Percentiles rank a stretch among this genome's conserved stretches.
Conservation (phyloP, 768 basidiomycete genomes). For the Kockovaella imperatae region DNA sequence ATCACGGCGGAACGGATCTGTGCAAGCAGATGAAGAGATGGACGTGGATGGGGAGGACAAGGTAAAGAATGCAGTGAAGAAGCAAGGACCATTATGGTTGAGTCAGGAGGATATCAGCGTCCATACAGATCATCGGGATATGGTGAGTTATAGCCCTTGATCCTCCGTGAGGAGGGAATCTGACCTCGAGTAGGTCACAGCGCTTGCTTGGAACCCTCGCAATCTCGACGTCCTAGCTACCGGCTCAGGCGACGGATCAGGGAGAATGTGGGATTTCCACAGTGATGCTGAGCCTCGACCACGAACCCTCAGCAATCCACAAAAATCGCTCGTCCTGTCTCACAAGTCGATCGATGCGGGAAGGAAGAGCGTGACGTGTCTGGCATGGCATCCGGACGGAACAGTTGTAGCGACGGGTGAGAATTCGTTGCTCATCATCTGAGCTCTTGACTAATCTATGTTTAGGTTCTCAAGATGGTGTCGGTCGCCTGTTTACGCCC, state of each 20-base stretch:
- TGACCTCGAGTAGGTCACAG: constrained; percentile 26
- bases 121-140: constrained; percentile 20
- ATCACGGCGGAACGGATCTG: background rate
- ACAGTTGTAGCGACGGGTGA: constrained; percentile 35
- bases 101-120: background rate
- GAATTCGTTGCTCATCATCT: background rate
- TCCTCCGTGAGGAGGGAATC: background rate
- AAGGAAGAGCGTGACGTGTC: constrained; percentile 29
- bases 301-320: background rate
- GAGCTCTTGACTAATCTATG: background rate
- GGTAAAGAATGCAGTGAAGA: constrained; percentile 2
- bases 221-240: constrained; percentile 32
- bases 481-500: constrained; percentile 37
- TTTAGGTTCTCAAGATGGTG: constrained; percentile 30
- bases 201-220: constrained; percentile 40
- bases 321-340: constrained; percentile 15
- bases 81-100: background rate
- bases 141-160: constrained; percentile 6
- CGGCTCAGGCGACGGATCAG: constrained; percentile 30
- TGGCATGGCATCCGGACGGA: constrained; percentile 42
- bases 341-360: constrained; percentile 32
- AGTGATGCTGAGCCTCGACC: constrained; percentile 1
- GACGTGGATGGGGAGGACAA: constrained; percentile 4
- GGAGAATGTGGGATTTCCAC: constrained; percentile 41
- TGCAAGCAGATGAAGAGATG: background rate